These are phyloP conservation scores for Fusarium poae DNA, from an alignment of 2,329 filamentous ascomycete genomes.

Conservation along the genomic window DNA sequence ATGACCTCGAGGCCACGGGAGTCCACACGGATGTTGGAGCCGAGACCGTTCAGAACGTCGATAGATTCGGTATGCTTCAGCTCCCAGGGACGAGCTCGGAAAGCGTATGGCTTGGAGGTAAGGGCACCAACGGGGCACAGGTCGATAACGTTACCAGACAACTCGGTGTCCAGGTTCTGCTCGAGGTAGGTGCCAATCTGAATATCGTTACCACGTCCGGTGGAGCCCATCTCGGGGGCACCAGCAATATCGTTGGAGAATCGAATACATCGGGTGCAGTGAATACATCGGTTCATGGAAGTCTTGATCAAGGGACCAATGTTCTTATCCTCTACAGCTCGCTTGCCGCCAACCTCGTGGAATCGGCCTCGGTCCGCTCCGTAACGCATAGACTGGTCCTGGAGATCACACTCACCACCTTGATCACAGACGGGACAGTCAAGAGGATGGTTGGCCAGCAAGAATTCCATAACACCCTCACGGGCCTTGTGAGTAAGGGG, in stretches of 20 bases:
- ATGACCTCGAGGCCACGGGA: constrained; percentile 95
- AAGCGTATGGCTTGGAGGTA: constrained; percentile 97
- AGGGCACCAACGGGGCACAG: constrained; percentile 97
- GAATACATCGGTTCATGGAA: constrained; percentile 99
- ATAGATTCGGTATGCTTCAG: constrained; percentile 96
- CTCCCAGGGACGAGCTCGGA: constrained; percentile 97
- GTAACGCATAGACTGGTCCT: constrained; percentile 99
- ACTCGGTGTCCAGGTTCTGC: constrained; percentile 90
- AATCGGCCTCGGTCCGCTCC: constrained; percentile 96
- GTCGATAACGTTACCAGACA: constrained; percentile 98
- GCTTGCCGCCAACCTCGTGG: constrained; percentile 95
- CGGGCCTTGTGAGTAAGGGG: constrained; percentile 96
- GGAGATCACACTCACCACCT: constrained; percentile 97
- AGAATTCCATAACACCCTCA: constrained; percentile 99
- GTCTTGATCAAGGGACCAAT: constrained; percentile 98
- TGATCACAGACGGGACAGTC: constrained; percentile 99
- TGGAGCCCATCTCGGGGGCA: constrained; percentile 93
- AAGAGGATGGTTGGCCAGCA: constrained; percentile 94
- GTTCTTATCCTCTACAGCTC: constrained; percentile 99
- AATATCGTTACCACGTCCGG: constrained; percentile 94
- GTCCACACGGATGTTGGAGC: constrained; percentile 95
- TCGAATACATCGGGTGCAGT: constrained; percentile 97
- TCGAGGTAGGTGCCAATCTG: constrained; percentile 99
- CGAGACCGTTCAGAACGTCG: constrained; percentile 91
- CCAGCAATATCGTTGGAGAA: constrained; percentile 98